Evolutionary conservation across 345 rosid species (phyloP).

Genomic region (Geranium rotundifolium): DNA sequence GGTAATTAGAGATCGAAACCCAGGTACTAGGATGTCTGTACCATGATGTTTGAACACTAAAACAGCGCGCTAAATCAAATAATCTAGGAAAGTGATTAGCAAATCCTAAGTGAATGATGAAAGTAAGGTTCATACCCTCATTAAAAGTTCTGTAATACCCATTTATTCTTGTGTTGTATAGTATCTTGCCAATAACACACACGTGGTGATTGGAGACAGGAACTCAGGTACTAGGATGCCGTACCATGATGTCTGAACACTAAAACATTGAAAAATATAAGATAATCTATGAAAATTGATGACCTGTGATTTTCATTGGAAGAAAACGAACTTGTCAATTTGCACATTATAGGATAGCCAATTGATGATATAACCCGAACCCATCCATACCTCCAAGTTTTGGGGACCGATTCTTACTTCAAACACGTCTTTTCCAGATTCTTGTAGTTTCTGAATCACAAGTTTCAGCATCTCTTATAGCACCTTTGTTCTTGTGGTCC

Average conservation of each 20-base stretch:
- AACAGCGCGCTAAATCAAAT: not conserved
- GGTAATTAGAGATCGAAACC: not conserved
- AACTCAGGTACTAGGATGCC: too few relatives aligned
- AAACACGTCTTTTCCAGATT: not conserved
- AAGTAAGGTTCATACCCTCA: conserved; percentile 31
- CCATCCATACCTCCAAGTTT: not conserved
- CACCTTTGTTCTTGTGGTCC: not conserved
- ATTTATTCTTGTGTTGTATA: not conserved
- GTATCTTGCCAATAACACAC: too few relatives aligned
- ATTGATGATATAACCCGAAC: too few relatives aligned
- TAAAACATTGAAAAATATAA: too few relatives aligned
- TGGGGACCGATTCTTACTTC: not conserved
- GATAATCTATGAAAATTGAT: too few relatives aligned
- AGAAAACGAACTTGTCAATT: too few relatives aligned
- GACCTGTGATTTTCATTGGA: too few relatives aligned
- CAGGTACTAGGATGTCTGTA: not conserved
- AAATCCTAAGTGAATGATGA: conserved; percentile 84
- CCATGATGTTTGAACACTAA: not conserved
- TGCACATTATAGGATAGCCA: too few relatives aligned
- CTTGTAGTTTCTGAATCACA: not conserved
- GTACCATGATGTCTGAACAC: too few relatives aligned
- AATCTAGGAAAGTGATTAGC: too few relatives aligned
- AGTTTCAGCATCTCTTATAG: not conserved
- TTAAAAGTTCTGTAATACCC: not conserved
- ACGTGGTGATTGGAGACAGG: too few relatives aligned